Percentiles rank a stretch among this genome's conserved stretches.
Evolutionary conservation across 768 basidiomycete species (phyloP).

Genomic region (Amanita inopinata): DNA sequence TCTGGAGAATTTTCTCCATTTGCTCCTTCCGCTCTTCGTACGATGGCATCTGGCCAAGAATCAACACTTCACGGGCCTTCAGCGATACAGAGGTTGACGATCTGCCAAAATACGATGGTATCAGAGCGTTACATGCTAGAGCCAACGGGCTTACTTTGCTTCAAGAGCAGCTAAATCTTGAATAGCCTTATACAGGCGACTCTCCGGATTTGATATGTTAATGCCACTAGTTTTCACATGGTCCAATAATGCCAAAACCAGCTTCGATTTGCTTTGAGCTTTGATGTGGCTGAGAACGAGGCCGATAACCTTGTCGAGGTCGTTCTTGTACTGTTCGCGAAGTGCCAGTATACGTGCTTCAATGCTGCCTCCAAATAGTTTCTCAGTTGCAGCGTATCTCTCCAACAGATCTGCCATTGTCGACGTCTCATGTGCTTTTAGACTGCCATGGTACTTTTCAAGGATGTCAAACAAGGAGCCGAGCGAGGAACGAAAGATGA

Average conservation of each 20-base stretch:
- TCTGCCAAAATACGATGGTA: conserved; percentile 25
- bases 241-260: conserved; percentile 80
- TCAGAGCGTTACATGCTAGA: background rate
- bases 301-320: conserved; percentile 78
- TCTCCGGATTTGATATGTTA: conserved; percentile 68
- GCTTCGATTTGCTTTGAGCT: conserved; percentile 84
- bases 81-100: conserved; percentile 88
- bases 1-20: conserved; percentile 89
- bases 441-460: conserved; percentile 70
- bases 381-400: conserved; percentile 80
- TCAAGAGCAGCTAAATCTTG: conserved; percentile 80
- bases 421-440: conserved; percentile 79
- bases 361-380: conserved; percentile 88
- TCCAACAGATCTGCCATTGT: conserved; percentile 69
- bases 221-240: conserved; percentile 77
- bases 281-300: conserved; percentile 94
- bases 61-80: conserved; percentile 95
- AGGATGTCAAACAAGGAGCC: conserved; percentile 62
- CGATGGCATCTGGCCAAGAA: conserved; percentile 92
- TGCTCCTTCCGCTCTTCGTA: conserved; percentile 90
- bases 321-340: conserved; percentile 86
- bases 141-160: conserved; percentile 51
- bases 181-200: conserved; percentile 64
- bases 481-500: conserved; percentile 71
- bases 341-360: conserved; percentile 86